Conservation (phyloP, 352 stramenopile genomes). For the Globisporangium polare region DNA sequence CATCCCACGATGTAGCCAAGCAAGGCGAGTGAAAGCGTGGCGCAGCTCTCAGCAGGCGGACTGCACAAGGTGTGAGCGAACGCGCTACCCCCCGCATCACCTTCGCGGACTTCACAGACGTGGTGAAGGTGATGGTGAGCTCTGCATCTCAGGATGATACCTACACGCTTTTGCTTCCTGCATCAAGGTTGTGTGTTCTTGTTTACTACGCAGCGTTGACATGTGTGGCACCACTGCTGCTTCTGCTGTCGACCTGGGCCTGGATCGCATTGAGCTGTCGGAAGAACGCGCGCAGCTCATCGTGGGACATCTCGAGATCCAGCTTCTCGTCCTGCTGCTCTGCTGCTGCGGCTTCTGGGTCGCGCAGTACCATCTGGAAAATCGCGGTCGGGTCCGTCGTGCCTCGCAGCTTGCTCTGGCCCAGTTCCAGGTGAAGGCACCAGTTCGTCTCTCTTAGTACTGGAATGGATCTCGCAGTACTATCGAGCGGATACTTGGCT, state of each 20-base stretch:
- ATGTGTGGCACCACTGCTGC: not conserved
- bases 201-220: not conserved
- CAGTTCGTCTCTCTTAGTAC: conserved; percentile 39
- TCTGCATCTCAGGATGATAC: too few species aligned
- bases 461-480: not conserved
- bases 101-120: too few species aligned
- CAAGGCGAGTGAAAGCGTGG: too few species aligned
- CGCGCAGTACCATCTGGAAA: conserved; percentile 44
- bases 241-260: conserved; percentile 31
- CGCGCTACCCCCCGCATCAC: too few species aligned
- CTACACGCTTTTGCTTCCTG: too few species aligned
- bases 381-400: conserved; percentile 42
- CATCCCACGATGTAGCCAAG: too few species aligned
- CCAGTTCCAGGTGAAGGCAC: conserved; percentile 55
- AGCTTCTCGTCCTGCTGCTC: conserved; percentile 35
- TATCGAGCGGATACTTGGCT: conserved; percentile 10
- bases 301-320: conserved; percentile 57
- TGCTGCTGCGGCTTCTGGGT: not conserved
- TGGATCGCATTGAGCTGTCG: conserved; percentile 63
- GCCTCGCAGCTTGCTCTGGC: conserved; percentile 30
- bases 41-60: too few species aligned
- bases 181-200: not conserved
- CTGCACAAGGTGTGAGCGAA: too few species aligned
- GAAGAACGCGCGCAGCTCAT: conserved; percentile 49
- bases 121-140: too few species aligned